phyloP scores from a whole-genome alignment of 1,284 basidiomycete genomes.

The Naganishia liquefaciens region DNA sequence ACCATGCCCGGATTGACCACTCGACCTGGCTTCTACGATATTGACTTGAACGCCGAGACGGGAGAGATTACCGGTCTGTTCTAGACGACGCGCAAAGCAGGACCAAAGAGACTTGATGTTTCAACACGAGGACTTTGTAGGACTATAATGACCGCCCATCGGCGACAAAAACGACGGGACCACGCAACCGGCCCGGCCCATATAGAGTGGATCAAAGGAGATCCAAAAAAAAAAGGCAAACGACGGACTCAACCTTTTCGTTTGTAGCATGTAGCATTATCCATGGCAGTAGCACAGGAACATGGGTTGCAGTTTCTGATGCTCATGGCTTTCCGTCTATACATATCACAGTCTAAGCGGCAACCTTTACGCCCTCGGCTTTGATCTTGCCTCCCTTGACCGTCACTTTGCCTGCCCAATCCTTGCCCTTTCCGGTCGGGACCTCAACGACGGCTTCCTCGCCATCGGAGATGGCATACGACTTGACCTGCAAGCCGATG shows the following conservation, averaged over 20 bases:
- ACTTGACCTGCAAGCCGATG: slow-evolving; percentile 58
- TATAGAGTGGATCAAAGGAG: slow-evolving; percentile 6
- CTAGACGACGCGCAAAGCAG: slow-evolving; percentile 36
- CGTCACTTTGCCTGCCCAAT: slow-evolving; percentile 38
- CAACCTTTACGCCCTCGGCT: slow-evolving; percentile 7
- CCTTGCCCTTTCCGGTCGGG: slow-evolving; percentile 52
- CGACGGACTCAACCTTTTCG: slow-evolving; percentile 24
- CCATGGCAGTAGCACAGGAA: neutral
- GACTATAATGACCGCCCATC: slow-evolving; percentile 13
- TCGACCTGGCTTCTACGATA: slow-evolving; percentile 70
- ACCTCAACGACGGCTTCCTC: slow-evolving; percentile 56
- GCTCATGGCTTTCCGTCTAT: neutral
- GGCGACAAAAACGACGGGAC: slow-evolving; percentile 4
- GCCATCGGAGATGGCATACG: slow-evolving; percentile 59
- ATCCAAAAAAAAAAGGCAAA: slow-evolving; percentile 3
- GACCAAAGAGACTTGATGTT: slow-evolving; percentile 2
- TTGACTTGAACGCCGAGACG: slow-evolving; percentile 53
- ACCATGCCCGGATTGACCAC: slow-evolving; percentile 97
- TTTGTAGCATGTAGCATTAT: slow-evolving; percentile 26
- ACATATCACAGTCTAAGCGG: neutral
- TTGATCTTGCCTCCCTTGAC: slow-evolving; percentile 35
- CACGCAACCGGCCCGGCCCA: neutral
- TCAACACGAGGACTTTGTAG: slow-evolving; percentile 16
- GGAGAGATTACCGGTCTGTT: slow-evolving; percentile 54
- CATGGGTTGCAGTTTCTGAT: neutral